Evolutionary conservation across 108 stramenopile genomes (phyloP), one percentile per base, ranked within the genome.

Genomic region (Tribonema minus): DNA sequence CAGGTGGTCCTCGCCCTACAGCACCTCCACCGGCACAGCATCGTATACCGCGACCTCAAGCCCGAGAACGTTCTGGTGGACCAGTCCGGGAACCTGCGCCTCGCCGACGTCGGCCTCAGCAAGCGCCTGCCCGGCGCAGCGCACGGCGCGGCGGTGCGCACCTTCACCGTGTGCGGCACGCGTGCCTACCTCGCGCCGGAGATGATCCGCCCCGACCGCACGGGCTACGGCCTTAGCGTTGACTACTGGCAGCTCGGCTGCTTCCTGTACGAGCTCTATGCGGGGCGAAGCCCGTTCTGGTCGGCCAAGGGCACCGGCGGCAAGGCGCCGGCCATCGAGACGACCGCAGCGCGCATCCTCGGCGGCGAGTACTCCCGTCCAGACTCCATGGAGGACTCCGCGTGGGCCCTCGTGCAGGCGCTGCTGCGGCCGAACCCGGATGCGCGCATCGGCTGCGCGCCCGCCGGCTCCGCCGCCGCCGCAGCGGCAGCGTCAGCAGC

Each of bases 131-230:
- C 71, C 30, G 33, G 36, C 26, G 65, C 67, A 28, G 1, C 27
- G 7, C 62, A 32, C 15, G n/a, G n/a, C n/a, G n/a, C n/a, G n/a
- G n/a, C n/a, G n/a, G n/a, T n/a, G n/a, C n/a, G n/a, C n/a, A 82
- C 84, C 38, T 23, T 61, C 39, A 80, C 89, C 28, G 86, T 90
- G 25, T 90, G 89, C 77, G 89, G 89, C 26, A 86, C 89, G 1
- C 80, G 82, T n/a, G 89, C 88, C 40, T 90, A 90, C 74, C 81
- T 90, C 27, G 86, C 89, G 25, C 89, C 89, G 0, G 89, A 89
- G 82, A 64, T 89, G 72, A 61, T 83, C 23, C 37, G 61, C 3
- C n/a, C n/a, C n/a, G n/a, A n/a, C n/a, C 31, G 46, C 35, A 81
- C 65, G 28, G 86, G 86, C 5, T 82, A 88, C 81, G 86, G 86